Percentiles rank a stretch among this genome's conserved stretches.
phyloP scores from a whole-genome alignment of 2,329 filamentous ascomycete species.

The Calonectria fujianensis region DNA sequence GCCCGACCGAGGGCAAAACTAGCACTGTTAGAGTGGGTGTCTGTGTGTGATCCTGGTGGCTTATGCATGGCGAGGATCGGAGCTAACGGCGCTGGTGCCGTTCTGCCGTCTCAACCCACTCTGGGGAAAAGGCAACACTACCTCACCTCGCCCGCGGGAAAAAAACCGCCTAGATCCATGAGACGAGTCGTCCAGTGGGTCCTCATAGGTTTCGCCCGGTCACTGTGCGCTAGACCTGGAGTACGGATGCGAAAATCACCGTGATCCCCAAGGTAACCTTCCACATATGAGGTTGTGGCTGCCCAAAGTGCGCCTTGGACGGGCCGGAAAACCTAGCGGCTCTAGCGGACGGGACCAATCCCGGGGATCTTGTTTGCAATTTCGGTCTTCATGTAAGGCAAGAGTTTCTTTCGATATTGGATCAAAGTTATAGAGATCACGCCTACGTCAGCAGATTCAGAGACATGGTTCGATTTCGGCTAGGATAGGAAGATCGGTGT shows the following conservation, averaged over 20 bases:
- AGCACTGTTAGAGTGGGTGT: neutral
- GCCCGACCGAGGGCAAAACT: neutral
- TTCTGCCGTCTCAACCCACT: neutral
- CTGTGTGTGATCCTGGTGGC: neutral
- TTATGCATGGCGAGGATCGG: neutral
- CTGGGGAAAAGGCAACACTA: neutral
- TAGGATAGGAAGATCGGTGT: neutral
- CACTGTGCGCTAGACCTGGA: neutral
- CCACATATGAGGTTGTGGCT: neutral
- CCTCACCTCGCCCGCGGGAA: neutral
- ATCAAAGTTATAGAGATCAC: neutral
- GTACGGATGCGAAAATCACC: neutral
- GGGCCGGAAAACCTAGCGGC: neutral
- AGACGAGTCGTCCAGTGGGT: neutral
- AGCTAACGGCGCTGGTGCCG: neutral
- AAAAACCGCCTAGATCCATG: neutral
- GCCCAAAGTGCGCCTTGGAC: neutral
- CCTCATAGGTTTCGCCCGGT: conserved; percentile 9
- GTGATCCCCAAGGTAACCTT: neutral
- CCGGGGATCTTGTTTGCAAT: neutral
- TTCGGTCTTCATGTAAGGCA: neutral
- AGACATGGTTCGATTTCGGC: neutral
- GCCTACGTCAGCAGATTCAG: neutral
- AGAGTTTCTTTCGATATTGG: neutral
- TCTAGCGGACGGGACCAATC: rapidly evolving